A percentile compares a stretch with the other conserved stretches of the same genome.
These are phyloP conservation scores for Elsinoe fawcettii DNA, from an alignment of 2,329 filamentous ascomycete genomes.

Conservation along the genomic window DNA sequence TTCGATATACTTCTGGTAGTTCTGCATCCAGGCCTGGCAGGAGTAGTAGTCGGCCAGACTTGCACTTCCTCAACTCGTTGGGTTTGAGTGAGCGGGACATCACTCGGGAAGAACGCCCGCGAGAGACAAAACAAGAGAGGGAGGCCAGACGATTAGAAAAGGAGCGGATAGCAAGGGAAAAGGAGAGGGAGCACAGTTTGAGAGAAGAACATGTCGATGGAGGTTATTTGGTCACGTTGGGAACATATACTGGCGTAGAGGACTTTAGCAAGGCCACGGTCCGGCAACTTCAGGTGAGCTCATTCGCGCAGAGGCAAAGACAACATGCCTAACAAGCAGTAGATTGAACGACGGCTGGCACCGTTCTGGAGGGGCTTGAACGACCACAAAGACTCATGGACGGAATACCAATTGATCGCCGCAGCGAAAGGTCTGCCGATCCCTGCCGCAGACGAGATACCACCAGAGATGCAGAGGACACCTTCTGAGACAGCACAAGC, in stretches of 20 bases:
- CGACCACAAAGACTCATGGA: conserved; percentile 82
- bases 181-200: conserved; percentile 85
- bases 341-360: conserved; percentile 89
- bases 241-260: conserved; percentile 83
- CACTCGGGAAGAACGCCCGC: conserved; percentile 49
- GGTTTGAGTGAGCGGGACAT: conserved; percentile 44
- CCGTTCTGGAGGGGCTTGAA: conserved; percentile 94
- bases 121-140: conserved; percentile 84
- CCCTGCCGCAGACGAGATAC: conserved; percentile 74
- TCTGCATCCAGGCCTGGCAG: conserved; percentile 36
- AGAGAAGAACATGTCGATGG: conserved; percentile 89
- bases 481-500: conserved; percentile 21
- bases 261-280: conserved; percentile 88
- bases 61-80: conserved; percentile 49
- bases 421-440: conserved; percentile 77
- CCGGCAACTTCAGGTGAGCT: conserved; percentile 75
- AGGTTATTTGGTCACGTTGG: conserved; percentile 87
- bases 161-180: conserved; percentile 65
- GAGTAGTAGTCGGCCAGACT: conserved; percentile 50
- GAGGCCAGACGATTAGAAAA: conserved; percentile 79
- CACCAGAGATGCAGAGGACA: conserved; percentile 55
- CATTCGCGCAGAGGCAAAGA: background rate
- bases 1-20: conserved; percentile 28
- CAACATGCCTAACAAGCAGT: conserved; percentile 13
- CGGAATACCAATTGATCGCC: conserved; percentile 89